Conservation (phyloP, 2,329 filamentous ascomycete species). For the Xylaria sp. region DNA sequence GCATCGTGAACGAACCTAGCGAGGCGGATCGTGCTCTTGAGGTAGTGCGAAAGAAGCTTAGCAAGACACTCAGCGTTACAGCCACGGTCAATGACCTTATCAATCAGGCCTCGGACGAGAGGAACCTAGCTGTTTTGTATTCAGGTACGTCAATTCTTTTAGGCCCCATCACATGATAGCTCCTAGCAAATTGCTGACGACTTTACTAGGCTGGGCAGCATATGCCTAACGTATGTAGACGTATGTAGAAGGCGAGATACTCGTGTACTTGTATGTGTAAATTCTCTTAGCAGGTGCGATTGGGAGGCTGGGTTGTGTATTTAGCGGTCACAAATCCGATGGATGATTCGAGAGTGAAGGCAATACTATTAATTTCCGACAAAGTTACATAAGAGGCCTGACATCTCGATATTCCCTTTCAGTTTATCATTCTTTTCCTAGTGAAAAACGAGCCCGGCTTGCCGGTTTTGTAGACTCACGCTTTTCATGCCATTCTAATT, state of each 20-base stretch:
- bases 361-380: not conserved
- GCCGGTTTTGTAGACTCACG: too few relatives aligned
- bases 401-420: not conserved
- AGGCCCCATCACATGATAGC: not conserved
- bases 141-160: constrained; percentile 65
- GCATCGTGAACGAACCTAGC: constrained; percentile 64
- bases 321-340: not conserved
- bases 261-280: constrained; percentile 28
- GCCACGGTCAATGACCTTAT: constrained; percentile 98
- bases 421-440: not conserved
- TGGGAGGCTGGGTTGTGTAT: not conserved
- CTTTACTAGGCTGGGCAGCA: constrained; percentile 54
- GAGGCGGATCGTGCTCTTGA: constrained; percentile 93
- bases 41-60: constrained; percentile 94
- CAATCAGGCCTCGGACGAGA: constrained; percentile 92
- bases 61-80: constrained; percentile 90
- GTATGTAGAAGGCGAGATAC: constrained; percentile 30
- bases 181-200: constrained; percentile 33
- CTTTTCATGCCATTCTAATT: too few relatives aligned
- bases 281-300: not conserved
- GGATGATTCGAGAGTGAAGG: not conserved
- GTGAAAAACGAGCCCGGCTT: not conserved
- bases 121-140: constrained; percentile 90
- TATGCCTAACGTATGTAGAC: constrained; percentile 51
- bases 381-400: not conserved